Conservation (phyloP, 441 rosid species). For the Gossypium aridum region DNA sequence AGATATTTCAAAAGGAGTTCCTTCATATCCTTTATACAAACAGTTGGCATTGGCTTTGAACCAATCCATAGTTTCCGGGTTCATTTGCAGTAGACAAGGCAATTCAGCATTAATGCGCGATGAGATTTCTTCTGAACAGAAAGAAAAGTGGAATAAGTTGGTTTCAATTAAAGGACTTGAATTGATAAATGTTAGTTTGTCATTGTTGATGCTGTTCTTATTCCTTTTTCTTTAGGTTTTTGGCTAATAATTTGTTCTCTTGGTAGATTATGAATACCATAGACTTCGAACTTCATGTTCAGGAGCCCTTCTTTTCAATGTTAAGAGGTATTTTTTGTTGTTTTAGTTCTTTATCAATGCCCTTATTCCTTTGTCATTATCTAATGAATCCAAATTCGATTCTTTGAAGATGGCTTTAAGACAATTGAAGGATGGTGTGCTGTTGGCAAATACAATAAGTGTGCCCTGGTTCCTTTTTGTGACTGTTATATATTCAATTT, state of each 20-base stretch:
- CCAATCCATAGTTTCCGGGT: constrained; percentile 33
- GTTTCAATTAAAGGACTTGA: background rate
- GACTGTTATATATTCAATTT: background rate
- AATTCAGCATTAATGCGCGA: constrained; percentile 22
- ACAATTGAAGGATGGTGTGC: constrained; percentile 73
- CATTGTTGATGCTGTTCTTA: background rate
- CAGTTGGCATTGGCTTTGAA: constrained; percentile 44
- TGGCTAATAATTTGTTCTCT: constrained; percentile 7
- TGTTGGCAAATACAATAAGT: constrained; percentile 40
- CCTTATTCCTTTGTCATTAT: background rate
- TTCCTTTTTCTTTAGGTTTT: background rate
- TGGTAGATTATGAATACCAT: constrained; percentile 18
- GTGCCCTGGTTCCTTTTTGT: background rate
- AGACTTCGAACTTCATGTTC: constrained; percentile 45
- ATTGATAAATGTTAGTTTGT: background rate
- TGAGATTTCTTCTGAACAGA: constrained; percentile 29
- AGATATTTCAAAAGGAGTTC: constrained; percentile 4
- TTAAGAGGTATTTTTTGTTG: constrained; percentile 38
- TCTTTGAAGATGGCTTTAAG: constrained; percentile 50
- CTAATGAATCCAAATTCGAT: constrained; percentile 4
- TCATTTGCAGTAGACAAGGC: constrained; percentile 19
- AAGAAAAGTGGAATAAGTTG: constrained; percentile 19
- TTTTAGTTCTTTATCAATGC: background rate
- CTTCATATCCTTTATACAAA: constrained; percentile 44
- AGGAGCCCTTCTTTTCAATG: constrained; percentile 52